Evolutionary conservation across 2,329 filamentous ascomycete genomes (phyloP).

Genomic region (Sarocladiaceae sp.): DNA sequence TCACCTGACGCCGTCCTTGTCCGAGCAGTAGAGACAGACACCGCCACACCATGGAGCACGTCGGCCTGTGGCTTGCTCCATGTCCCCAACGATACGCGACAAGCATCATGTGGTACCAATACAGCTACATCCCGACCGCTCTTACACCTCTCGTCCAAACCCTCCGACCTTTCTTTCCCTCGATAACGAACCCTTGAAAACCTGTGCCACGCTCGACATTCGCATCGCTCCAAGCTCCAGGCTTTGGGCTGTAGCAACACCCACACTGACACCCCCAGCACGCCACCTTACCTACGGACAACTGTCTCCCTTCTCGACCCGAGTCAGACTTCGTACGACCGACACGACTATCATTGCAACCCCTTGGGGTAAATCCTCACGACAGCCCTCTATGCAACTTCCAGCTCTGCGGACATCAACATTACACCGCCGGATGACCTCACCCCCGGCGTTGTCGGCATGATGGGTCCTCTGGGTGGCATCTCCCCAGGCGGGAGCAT

Average conservation of each 20-base stretch:
- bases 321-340: neutral
- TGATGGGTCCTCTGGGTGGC: slow-evolving; percentile 68
- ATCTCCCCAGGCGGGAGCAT: slow-evolving; percentile 73
- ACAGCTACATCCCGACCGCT: slow-evolving; percentile 1
- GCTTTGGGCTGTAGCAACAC: too few relatives aligned
- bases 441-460: slow-evolving; percentile 30
- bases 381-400: slow-evolving; percentile 21
- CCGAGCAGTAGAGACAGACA: neutral
- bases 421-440: slow-evolving; percentile 39
- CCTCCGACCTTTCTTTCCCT: neutral
- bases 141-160: neutral
- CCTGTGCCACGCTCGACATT: too few relatives aligned
- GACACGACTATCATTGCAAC: neutral
- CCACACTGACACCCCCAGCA: too few relatives aligned
- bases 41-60: neutral
- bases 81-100: slow-evolving; percentile 2
- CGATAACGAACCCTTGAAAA: too few relatives aligned
- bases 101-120: slow-evolving; percentile 7
- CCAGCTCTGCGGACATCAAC: slow-evolving; percentile 13
- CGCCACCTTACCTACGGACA: too few relatives aligned
- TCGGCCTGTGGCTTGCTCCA: slow-evolving; percentile 3
- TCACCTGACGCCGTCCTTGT: slow-evolving; percentile 6
- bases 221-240: too few relatives aligned
- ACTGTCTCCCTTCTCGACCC: neutral
- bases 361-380: neutral